Base-by-base conservation (phyloP, 176 grass and related monocot species). In the Calamus simplicifolius region DNA sequence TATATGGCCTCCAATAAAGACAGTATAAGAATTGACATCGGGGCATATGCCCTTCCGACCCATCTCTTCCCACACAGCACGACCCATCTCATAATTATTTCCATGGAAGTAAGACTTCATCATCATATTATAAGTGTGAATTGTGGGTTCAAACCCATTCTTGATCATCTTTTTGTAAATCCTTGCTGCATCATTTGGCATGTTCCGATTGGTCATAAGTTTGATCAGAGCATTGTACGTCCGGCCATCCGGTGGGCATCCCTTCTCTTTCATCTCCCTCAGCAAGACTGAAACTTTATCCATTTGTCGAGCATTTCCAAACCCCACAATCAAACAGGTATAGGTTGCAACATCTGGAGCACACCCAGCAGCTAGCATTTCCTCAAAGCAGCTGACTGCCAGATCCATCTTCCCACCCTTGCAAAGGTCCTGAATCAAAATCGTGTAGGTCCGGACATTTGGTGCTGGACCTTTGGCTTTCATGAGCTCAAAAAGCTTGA, bases 51-150 rank as follows among this genome's bases (percentile, higher is more conserved):
- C 91, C 59, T 69, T 87, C 57, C 4, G 75, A 17, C 57, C 70
- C 83, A 96, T 96, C 66, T 88, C 83, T 18, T 88, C 83, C 92
- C 92, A 96, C 49, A 88, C 64, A 0, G 55, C 69, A 59, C 80
- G 85, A 56, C 92, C 92, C 87, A 88, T 91, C 57, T 57, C 58
- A 66, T 88, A 81, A 19, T 90, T 88, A 63, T 56, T 90, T 54
- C 72, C 78, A 65, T 75, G 58, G 69, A 96, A 96, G 64, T 77
- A 91, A 12, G 80, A 91, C 56, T 91, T 96, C 91, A 96, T 90
- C 75, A 91, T 85, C 80, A 88, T 96, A 72, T 96, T 91, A 71
- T 96, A 96, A n/a, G 92, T 96, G 68, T 88, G 69, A 53, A 82
- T 69, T 0, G 92, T 82, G 62, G 81, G 87, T 60, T 85, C 75